Conservation (phyloP, 176 grass and related monocot genomes). For the Tillandsia leiboldiana region DNA sequence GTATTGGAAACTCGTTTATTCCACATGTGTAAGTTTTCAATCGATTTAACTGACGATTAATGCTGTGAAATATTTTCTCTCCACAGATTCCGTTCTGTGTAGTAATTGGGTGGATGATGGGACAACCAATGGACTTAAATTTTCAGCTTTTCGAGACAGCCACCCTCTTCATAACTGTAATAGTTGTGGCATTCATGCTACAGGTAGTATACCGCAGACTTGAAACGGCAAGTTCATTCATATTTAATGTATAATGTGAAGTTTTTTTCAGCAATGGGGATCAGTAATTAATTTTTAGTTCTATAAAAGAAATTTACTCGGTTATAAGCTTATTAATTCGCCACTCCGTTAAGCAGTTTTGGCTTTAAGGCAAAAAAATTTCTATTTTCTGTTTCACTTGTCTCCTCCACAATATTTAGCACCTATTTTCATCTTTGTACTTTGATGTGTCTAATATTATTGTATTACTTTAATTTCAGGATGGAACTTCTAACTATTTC, state of each 20-base stretch:
- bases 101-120: conserved; percentile 60
- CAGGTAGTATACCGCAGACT: conserved; percentile 32
- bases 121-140: conserved; percentile 74
- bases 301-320: too few relatives aligned
- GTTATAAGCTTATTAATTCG: too few relatives aligned
- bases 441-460: background rate
- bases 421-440: background rate
- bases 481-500: conserved; percentile 76
- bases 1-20: background rate
- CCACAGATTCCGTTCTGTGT: conserved; percentile 73
- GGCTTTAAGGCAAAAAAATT: too few relatives aligned
- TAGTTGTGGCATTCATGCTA: conserved; percentile 63
- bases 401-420: background rate
- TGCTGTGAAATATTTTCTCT: background rate
- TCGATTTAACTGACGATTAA: conserved; percentile 9
- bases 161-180: conserved; percentile 62
- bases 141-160: conserved; percentile 74
- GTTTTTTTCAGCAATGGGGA: too few relatives aligned
- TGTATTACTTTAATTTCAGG: conserved; percentile 18
- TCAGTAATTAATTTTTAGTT: too few relatives aligned
- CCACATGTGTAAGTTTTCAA: background rate
- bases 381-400: too few relatives aligned
- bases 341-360: too few relatives aligned
- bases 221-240: background rate
- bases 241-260: background rate